Evolutionary conservation across 1,284 basidiomycete genomes (phyloP), one percentile per base, ranked within the genome.

Genomic region (Pseudozyma thailandica): DNA sequence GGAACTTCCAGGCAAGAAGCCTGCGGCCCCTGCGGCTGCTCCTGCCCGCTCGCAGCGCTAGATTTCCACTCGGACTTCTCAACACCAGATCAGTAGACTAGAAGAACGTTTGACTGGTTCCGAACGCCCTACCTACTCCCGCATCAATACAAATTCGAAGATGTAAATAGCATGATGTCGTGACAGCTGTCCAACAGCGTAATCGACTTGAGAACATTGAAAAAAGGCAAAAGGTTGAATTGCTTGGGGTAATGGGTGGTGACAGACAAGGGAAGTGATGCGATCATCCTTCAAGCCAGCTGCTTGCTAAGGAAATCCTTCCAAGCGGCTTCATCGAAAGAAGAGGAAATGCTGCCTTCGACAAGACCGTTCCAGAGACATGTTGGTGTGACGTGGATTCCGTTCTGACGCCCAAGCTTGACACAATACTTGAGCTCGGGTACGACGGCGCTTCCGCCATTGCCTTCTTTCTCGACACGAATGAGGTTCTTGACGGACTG

Each of bases 341-440:
- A 88, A 72, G 91, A 93, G 4, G 90, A 92, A 43, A 96, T 87
- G 61, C 91, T 89, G 45, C 86, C 87, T 20, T 89, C 91, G 57
- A 93, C 83, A 30, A 98, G 85, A 7, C 94, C 94, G 79, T 77
- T 74, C 70, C 74, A 74, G 13, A 74, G 59, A 0, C 88, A 90
- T 9, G 93, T 93, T 2, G 94, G 93, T 28, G 93, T 94, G 49
- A 95, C 92, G 76, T 96, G 94, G 50, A 96, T 89, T 6, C 91
- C 87, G 73, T 96, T 96, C 86, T 96, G 94, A 66, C 94, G 87
- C 6, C 92, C 89, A 81, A 91, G 90, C 84, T 95, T 95, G 85
- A 50, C 54, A 30, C 89, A 91, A 80, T 93, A 93, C 84, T 94
- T 94, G 63, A 94, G 85, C 72, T 93, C 91, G 60, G 92, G 89